Evolutionary conservation across 768 basidiomycete genomes (phyloP), one percentile per base, ranked within the genome.

Genomic region (Mycena vulgaris): DNA sequence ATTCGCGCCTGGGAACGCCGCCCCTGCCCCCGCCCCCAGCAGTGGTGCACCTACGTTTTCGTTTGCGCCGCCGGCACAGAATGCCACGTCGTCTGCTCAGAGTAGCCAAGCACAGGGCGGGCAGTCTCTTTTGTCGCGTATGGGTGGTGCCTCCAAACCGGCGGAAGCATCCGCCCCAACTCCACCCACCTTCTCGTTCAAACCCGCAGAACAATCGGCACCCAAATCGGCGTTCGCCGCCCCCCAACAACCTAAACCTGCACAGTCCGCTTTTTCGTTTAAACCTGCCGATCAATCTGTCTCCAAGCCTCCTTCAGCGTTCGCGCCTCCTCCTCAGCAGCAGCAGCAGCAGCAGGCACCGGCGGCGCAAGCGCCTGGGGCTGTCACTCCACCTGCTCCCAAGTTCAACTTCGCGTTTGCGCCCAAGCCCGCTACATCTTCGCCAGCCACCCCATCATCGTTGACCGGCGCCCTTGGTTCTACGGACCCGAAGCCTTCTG

Each of bases 381-480:
- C 76, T 53, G 48, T 68, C 31, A 77, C 79, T 63, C 79, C 77
- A 28, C 40, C 74, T 9, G 75, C 80, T 5, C 75, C 79, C 8
- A 84, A 83, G 67, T 87, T 86, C 70, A 81, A 69, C 70, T 83
- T 87, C 70, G 82, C 80, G n/a, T 66, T 80, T 53, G 68, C 47
- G 33, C 68, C 59, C 39, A 71, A 63, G 39, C 63, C 67, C 59
- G 21, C 74, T 21, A 37, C 72, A 5, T 11, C 72, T 19, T 68
- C 73, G 31, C 49, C 68, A 11, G 35, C 25, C 5, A 47, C 76
- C 23, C 69, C 76, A 4, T 74, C 75, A 21, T 72, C 76, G 14
- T 65, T 76, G 59, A 75, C 64, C 19, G 72, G 74, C 52, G 72
- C 76, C 17, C 70, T 73, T 5, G 77, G 79, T 30, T 56, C 49